Conservation (phyloP, 129 eudicot genomes). For the Artemisia tridentata region DNA sequence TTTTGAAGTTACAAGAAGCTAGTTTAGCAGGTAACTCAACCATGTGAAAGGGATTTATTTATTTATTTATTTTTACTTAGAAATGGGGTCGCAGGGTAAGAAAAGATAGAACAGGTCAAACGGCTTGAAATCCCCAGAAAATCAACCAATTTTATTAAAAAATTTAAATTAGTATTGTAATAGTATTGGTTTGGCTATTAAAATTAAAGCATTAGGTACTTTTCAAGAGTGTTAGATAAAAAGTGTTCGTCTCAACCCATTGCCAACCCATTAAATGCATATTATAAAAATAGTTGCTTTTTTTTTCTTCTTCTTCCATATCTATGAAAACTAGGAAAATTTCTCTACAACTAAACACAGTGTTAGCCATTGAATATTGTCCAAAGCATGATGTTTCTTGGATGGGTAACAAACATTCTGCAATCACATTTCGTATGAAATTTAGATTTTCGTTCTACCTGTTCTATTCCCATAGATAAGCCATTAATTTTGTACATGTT, state of each 20-base stretch:
- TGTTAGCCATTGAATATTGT: background rate
- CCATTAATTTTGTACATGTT: conserved; percentile 12
- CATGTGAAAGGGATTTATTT: conserved; percentile 1
- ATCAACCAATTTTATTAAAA: background rate
- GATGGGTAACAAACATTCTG: conserved; percentile 6
- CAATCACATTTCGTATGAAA: conserved; percentile 8
- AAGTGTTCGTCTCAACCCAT: background rate
- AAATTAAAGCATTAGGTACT: background rate
- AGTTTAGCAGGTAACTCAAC: conserved; percentile 20
- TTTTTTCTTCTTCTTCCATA: background rate
- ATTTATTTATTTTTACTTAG: background rate
- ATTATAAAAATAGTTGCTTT: too few species aligned
- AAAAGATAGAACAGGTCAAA: conserved; percentile 3
- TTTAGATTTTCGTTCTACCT: background rate
- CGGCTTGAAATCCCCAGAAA: background rate
- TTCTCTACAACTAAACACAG: too few species aligned
- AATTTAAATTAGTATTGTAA: background rate
- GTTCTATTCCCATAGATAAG: background rate
- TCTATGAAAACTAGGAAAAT: background rate
- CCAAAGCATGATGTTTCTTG: conserved; percentile 7
- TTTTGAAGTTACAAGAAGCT: conserved; percentile 18
- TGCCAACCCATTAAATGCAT: too few species aligned
- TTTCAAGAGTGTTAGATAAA: background rate
- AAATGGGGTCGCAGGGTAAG: too few species aligned
- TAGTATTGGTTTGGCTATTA: background rate